Evolutionary conservation across 306 rosid species (phyloP), one percentile per base, ranked within the genome.

Genomic region (Chamaecrista fasciculata): DNA sequence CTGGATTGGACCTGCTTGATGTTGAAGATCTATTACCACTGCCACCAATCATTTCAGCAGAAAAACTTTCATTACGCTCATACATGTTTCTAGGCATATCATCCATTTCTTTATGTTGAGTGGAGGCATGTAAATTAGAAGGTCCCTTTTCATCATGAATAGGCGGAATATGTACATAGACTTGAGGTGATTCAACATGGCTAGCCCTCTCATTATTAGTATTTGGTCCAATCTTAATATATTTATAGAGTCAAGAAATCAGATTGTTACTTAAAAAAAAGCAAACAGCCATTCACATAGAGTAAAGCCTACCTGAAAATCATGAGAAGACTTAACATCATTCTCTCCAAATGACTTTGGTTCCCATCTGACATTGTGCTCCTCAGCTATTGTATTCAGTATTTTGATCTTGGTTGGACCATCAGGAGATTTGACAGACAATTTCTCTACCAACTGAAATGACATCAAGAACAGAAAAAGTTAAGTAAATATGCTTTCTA

Each of bases 391-490:
- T 62, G 79, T 77, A 74, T 65, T 68, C 66, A 86, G 73, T 25
- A 84, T 82, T 75, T 75, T 84, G 61, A 86, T 47, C 76, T 86
- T 84, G 16, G 74, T 75, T 52, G 75, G 92, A 60, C 91, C 95
- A 82, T 90, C 98, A 1, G 97, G 98, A 53, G 96, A 83, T 81
- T 90, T 94, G 46, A 83, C 74, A 78, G 98, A 90, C 78, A 94
- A 80, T 78, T 94, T 94, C 84, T 94, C 98, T 33, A 90, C 84
- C 78, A 94, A 81, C 98, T 94, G 86, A 55, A 75, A 80, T 25
- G 49, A 73, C 23, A 64, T 58, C 48, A 82, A 50, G 24, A 75
- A 59, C 37, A 73, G 55, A 75, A 73, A 48, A 44, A 34, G 57
- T 21, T 64, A 9, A 14, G 2, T 11, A 53, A 37, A 50, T 26